Base-by-base conservation (phyloP, 192 early-diverging fungal genomes). In the Coemansia sp. region DNA sequence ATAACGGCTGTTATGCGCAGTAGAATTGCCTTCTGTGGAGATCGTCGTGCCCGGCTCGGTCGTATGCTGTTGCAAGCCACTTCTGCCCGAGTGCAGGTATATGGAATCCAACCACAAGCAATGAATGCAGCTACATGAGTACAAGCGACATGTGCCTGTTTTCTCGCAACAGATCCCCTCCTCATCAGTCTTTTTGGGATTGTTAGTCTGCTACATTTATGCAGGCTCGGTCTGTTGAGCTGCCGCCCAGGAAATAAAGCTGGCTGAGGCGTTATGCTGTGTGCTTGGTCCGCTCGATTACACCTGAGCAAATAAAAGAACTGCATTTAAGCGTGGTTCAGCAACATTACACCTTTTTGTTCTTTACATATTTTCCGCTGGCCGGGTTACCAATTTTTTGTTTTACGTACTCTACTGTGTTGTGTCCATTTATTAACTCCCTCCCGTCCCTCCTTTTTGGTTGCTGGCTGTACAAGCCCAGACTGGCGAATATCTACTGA, bases 391-490 rank as follows among this genome's bases (percentile, higher is more conserved):
- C 23, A 17, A 25, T 29, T 27, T 55, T 22, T 19, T 9, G 17
- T 54, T 29, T 54, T 25, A 29, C 12, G 25, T 19, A 32, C n/a
- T 14, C 29, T 55, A 55, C 53, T 55, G 53, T 15, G 23, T 12
- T 29, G 27, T 29, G 12, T 35, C 27, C 53, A 17, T 15, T 35
- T 55, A 55, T 55, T 55, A 32, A 15, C 53, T 55, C 53, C 53
- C 53, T 32, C 14, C 11, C 23, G 3, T 55, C 53, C 53, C 53
- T 29, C 19, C 3, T 49, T 21, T 49, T 17, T 55, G n/a, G 27
- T 22, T 12, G 9, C 24, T 53, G 23, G 23, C 51, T 43, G 41
- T 43, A 43, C 12, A 11, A 15, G 12, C 41, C 12, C 41, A 43
- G 15, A n/a, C 41, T 43, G 41, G 12, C 41, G 41, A 43, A n/a